phyloP scores from a whole-genome alignment of 176 grass and related monocot species.

The Phragmites australis region DNA sequence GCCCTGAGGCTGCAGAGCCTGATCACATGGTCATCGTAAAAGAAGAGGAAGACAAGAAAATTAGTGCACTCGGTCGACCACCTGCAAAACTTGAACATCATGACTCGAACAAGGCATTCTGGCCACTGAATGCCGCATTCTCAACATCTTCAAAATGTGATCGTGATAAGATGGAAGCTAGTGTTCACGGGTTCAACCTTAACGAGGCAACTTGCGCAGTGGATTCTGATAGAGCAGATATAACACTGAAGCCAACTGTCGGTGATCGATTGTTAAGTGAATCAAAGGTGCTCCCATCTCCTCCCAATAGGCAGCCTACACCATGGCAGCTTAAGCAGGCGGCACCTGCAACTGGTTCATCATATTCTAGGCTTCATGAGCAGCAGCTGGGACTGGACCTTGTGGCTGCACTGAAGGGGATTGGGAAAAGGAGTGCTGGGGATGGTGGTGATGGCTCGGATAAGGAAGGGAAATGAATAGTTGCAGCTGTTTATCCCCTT shows the following conservation, averaged over 20 bases:
- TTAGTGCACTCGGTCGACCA: constrained; percentile 23
- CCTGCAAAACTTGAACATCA: constrained; percentile 39
- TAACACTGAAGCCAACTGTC: constrained; percentile 34
- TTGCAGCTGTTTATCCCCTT: background rate
- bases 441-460: constrained; percentile 52
- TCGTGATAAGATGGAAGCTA: constrained; percentile 45
- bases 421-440: constrained; percentile 55
- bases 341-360: constrained; percentile 26
- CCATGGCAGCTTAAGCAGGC: constrained; percentile 61
- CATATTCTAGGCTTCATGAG: constrained; percentile 53
- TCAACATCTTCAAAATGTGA: constrained; percentile 41
- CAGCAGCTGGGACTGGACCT: constrained; percentile 50
- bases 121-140: constrained; percentile 43
- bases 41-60: constrained; percentile 71
- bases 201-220: constrained; percentile 46
- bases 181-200: constrained; percentile 60
- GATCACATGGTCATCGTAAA: constrained; percentile 66
- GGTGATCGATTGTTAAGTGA: constrained; percentile 53
- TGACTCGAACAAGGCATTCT: constrained; percentile 56
- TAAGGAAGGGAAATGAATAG: constrained; percentile 48
- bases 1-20: constrained; percentile 55
- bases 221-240: constrained; percentile 46
- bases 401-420: constrained; percentile 44
- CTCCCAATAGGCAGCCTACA: constrained; percentile 41
- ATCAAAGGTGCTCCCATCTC: constrained; percentile 42